Evolutionary conservation across 371 early-diverging fungal genomes (phyloP), one percentile per base, ranked within the genome.

Genomic region (Catenaria anguillulae): DNA sequence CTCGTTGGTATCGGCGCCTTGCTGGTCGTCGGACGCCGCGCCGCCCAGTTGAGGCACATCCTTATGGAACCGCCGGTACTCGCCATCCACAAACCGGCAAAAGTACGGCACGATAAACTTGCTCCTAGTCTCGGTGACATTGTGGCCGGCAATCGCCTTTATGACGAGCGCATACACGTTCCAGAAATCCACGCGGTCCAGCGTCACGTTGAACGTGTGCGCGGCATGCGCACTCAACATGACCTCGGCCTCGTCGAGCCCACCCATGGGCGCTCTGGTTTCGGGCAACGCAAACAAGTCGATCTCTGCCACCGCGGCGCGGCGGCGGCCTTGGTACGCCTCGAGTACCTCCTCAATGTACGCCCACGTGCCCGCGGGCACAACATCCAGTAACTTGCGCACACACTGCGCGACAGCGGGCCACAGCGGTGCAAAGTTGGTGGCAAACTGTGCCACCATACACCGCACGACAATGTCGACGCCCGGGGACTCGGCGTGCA

Each of bases 381-480:
- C 54, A 5, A 31, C 37, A 34, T 58, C 10, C 2, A 87, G 80
- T 31, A 79, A 67, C 8, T 71, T 71, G 24, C 73, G 72, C 35
- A 93, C 68, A 4, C 80, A 67, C 42, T 79, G 75, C 21, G 73
- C 81, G 13, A 83, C 85, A 61, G 89, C 89, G 8, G 81, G 73
- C 92, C 92, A 92, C n/a, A 93, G 68, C 2, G 88, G 87, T 46
- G 78, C 78, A 36, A 92, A 82, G 65, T 88, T 87, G 65, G 87
- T 76, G 15, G 85, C 81, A 29, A 89, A 71, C 29, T 86, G 68
- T 33, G 80, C 87, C 34, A 91, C 65, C 52, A 77, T 71, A 34
- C 85, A 68, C 42, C 76, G 77, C 61, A 81, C 76, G 36, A 79
- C 72, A 26, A 84, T 81, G 29, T 82, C 77, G 40, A 65, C 65